Evolutionary conservation across 768 basidiomycete species (phyloP), one percentile per base, ranked within the genome.

Genomic region (Baorangia bicolor): DNA sequence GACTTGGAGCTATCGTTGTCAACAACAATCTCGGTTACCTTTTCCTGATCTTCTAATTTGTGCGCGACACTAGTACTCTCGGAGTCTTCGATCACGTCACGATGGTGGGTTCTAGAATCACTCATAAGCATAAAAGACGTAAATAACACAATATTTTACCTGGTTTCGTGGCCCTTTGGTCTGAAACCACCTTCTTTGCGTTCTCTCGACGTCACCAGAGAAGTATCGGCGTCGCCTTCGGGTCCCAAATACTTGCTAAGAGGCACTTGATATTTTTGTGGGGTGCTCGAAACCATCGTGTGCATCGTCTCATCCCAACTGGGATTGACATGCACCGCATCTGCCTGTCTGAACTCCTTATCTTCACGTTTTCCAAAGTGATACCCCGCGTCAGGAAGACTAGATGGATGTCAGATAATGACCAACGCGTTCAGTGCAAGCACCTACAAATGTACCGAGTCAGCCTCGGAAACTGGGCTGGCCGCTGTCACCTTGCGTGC

Each of bases 251-350:
- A 56, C 28, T 44, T 34, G 56, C 49, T 61, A 14, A 59, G 49
- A 55, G 66, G 66, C 0, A 66, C 67, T 39, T 51, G 51, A 44
- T 67, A 67, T 40, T 50, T 51, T 7, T 14, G 51, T 18, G 20
- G 31, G 4, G 40, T 2, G 13, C 18, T 42, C 27, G 56, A 27
- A 6, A 18, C 18, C 18, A 20, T 38, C 23, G 33, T 27, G 20
- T 41, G 53, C 9, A 23, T 28, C 25, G 25, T 35, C 18, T 51
- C 56, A 38, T 51, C 44, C 58, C 54, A 65, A 2, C 43, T 5
- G 21, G 41, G 14, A 23, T 37, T 31, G 31, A 34, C 50, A 53
- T 45, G 42, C 9, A 25, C 38, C 0, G 8, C 30, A 13, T 43
- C 51, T 3, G 12, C 14, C 6, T 27, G 49, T 46, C 6, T 56